These are phyloP conservation scores for Chamaecrista fasciculata DNA, from an alignment of 306 rosid genomes.

Conservation along the genomic window DNA sequence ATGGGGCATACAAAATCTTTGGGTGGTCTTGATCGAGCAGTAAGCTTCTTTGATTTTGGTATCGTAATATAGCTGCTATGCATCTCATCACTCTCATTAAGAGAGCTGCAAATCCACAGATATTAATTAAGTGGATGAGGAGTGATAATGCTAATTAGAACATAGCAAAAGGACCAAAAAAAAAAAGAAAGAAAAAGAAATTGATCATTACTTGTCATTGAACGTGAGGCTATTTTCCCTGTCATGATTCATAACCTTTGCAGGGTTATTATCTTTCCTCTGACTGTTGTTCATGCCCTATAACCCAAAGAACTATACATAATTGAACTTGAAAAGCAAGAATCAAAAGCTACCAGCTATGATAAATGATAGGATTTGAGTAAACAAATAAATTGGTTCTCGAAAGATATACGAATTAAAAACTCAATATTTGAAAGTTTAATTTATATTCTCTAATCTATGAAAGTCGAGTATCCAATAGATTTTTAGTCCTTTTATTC, in stretches of 20 bases:
- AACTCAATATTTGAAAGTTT: too few relatives aligned
- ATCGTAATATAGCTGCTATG: slow-evolving; percentile 46
- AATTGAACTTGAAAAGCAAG: slow-evolving; percentile 27
- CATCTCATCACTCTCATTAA: slow-evolving; percentile 59
- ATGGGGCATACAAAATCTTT: slow-evolving; percentile 92
- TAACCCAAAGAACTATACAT: slow-evolving; percentile 30
- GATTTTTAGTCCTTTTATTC: too few relatives aligned
- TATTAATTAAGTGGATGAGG: slow-evolving; percentile 6
- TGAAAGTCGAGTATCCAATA: too few relatives aligned
- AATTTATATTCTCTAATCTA: too few relatives aligned
- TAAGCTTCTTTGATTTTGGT: slow-evolving; percentile 49
- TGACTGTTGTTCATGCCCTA: slow-evolving; percentile 43
- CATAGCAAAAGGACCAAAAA: neutral
- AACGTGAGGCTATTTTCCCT: slow-evolving; percentile 36
- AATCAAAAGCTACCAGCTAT: neutral
- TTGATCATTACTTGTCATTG: slow-evolving; percentile 58
- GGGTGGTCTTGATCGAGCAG: slow-evolving; percentile 58
- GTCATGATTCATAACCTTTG: slow-evolving; percentile 41
- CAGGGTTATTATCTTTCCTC: slow-evolving; percentile 37
- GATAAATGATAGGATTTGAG: slow-evolving; percentile 14
- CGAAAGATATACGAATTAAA: too few relatives aligned
- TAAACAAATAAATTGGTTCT: too few relatives aligned
- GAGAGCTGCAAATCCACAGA: slow-evolving; percentile 54
- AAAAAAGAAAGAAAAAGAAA: neutral
- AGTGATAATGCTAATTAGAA: neutral